Evolutionary conservation across 2,329 filamentous ascomycete species (phyloP).

Genomic region (Aspergillus pseudoterreus): DNA sequence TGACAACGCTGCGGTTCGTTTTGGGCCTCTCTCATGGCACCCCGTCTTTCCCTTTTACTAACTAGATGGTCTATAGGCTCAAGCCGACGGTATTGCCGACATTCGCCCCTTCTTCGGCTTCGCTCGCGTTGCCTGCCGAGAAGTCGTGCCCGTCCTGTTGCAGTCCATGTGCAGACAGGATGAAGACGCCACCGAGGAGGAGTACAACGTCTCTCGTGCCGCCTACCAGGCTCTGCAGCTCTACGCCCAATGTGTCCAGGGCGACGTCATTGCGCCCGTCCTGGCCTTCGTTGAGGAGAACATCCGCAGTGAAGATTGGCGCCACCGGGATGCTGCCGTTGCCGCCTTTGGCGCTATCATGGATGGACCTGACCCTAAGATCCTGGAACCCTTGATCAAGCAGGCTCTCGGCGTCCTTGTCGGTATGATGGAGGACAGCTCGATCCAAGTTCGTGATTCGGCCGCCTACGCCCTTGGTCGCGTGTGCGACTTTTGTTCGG

Average conservation of each 20-base stretch:
- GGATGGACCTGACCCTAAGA: slow-evolving; percentile 93
- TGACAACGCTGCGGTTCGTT: slow-evolving; percentile 75
- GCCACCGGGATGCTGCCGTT: slow-evolving; percentile 88
- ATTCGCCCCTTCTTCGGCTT: slow-evolving; percentile 95
- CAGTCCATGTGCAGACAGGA: slow-evolving; percentile 92
- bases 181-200: slow-evolving; percentile 92
- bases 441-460: slow-evolving; percentile 89
- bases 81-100: slow-evolving; percentile 72
- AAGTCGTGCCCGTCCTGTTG: slow-evolving; percentile 90
- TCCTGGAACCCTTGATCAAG: slow-evolving; percentile 90
- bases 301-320: slow-evolving; percentile 89
- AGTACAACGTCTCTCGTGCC: slow-evolving; percentile 94
- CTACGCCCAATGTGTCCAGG: slow-evolving; percentile 86
- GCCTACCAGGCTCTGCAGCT: slow-evolving; percentile 96
- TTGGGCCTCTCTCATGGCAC: background rate
- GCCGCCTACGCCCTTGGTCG: slow-evolving; percentile 93
- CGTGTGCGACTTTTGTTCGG: slow-evolving; percentile 89
- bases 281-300: slow-evolving; percentile 89
- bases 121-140: slow-evolving; percentile 82
- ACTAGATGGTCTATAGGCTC: slow-evolving; percentile 37
- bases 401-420: slow-evolving; percentile 91
- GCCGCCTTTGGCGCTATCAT: slow-evolving; percentile 98
- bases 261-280: slow-evolving; percentile 79
- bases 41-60: background rate
- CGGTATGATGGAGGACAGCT: slow-evolving; percentile 84